Base-by-base conservation (phyloP, 1,284 basidiomycete species). In the Ceratobasidium papillatum region DNA sequence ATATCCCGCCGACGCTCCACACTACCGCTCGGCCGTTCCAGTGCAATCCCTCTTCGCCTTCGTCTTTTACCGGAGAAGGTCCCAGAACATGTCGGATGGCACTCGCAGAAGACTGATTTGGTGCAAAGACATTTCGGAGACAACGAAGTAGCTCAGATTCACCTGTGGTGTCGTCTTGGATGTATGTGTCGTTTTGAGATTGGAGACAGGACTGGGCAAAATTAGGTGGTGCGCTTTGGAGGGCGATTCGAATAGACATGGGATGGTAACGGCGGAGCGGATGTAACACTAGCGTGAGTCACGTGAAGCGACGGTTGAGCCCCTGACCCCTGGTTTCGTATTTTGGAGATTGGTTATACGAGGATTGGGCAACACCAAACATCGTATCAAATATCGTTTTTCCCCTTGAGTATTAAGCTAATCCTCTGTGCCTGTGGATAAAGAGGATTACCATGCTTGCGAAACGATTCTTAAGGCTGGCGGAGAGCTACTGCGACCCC, bases 1-100 rank as follows among this genome's bases (percentile, higher is more conserved):
- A 86, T 32, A 94, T 83, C 0, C 90, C 89, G 0, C 93, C 94
- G 32, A 86, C 84, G 76, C 88, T 90, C 81, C 93, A 86, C 0
- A 94, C 84, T 0, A 94, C 90, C 12, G 86, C 88, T 74, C 84
- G 84, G 17, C 85, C 86, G 77, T 90, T 89, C 94, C 94, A 96
- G 4, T 87, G 85, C 5, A 96, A 83, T 76, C 86, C 85, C 74
- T 88, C 85, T 66, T 86, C 85, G 22, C 80, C 79, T 30, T 76
- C 76, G 30, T 63, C 56, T 1, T 72, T 43, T 17, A 78, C 43
- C 3, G 59, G 51, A 4, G 71, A 68, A 27, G 52, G 58, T 27
- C 41, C 58, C 11, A 74, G 43, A 19, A 61, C 45, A 19, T 71
- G 74, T n/a, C 63, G 27, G 38, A 76, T 59, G 25, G 62, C 59